These are phyloP conservation scores for Tricholoma matsutake DNA, from an alignment of 768 basidiomycete species.

Conservation along the genomic window DNA sequence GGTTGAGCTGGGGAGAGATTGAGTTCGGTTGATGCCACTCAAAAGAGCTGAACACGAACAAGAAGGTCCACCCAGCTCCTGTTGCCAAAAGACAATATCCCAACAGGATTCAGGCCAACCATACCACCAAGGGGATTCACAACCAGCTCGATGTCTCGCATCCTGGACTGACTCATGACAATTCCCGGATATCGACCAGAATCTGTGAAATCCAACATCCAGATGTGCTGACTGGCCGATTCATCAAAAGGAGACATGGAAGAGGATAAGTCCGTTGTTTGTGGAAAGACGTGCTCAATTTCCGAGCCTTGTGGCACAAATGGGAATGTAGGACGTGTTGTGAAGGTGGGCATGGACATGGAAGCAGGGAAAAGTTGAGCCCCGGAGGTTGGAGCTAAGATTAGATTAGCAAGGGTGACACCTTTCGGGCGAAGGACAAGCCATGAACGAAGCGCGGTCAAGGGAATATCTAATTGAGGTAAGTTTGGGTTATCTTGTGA, in stretches of 20 bases:
- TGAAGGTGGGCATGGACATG: constrained; percentile 43
- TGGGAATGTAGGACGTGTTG: constrained; percentile 51
- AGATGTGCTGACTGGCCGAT: constrained; percentile 37
- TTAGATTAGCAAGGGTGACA: constrained; percentile 53
- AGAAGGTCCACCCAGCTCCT: constrained; percentile 67
- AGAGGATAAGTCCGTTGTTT: constrained; percentile 30
- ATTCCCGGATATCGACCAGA: constrained; percentile 51
- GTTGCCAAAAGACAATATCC: constrained; percentile 43
- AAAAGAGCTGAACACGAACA: constrained; percentile 33
- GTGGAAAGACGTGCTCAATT: constrained; percentile 52
- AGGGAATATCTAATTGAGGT: constrained; percentile 50
- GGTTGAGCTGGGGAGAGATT: constrained; percentile 46
- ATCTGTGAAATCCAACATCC: constrained; percentile 74
- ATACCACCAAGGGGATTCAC: constrained; percentile 54
- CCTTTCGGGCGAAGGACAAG: constrained; percentile 45
- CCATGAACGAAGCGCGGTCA: constrained; percentile 42
- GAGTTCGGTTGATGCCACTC: constrained; percentile 3
- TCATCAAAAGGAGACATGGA: constrained; percentile 17
- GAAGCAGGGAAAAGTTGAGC: constrained; percentile 40
- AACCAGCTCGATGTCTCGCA: constrained; percentile 69
- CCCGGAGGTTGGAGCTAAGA: constrained; percentile 33
- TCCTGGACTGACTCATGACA: constrained; percentile 69
- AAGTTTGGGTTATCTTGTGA: constrained; percentile 19
- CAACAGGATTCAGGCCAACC: constrained; percentile 37
- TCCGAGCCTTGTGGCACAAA: constrained; percentile 43